phyloP scores from a whole-genome alignment of 2,329 filamentous ascomycete genomes.

The Apiospora koreana region DNA sequence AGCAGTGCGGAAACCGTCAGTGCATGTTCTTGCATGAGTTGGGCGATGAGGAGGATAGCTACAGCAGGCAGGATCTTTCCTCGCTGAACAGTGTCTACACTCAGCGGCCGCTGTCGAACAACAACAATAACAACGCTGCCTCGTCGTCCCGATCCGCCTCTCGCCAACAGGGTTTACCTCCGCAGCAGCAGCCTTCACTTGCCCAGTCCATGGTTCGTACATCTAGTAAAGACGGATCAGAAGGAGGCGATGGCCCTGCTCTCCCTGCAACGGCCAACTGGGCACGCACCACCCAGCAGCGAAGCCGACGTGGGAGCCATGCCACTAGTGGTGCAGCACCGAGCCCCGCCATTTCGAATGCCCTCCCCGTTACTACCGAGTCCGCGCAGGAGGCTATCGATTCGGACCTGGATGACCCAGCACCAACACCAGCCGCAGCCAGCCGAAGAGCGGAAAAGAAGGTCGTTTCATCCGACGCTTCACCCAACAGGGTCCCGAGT shows the following conservation, averaged over 20 bases:
- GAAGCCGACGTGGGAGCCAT: conserved; percentile 73
- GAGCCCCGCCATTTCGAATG: conserved; percentile 73
- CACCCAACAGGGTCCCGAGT: not conserved
- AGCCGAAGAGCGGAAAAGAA: conserved; percentile 31
- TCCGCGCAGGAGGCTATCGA: conserved; percentile 46
- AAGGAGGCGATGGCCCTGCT: conserved; percentile 81
- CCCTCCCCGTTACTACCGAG: conserved; percentile 56
- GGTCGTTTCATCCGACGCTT: conserved; percentile 17
- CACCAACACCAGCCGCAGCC: conserved; percentile 27
- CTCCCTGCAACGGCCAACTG: conserved; percentile 91
- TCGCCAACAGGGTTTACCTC: conserved; percentile 49
- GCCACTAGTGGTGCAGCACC: conserved; percentile 79
- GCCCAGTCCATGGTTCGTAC: conserved; percentile 72
- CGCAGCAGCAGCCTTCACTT: conserved; percentile 36
- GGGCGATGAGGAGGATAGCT: conserved; percentile 97
- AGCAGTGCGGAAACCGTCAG: conserved; percentile 91
- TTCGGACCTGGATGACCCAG: conserved; percentile 33
- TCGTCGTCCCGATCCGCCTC: conserved; percentile 56
- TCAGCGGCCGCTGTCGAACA: conserved; percentile 62
- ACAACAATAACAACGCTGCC: conserved; percentile 39
- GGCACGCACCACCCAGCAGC: conserved; percentile 71
- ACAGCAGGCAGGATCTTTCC: conserved; percentile 89
- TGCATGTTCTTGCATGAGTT: conserved; percentile 99
- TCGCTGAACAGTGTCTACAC: conserved; percentile 90
- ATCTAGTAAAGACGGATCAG: conserved; percentile 75